These are phyloP conservation scores for Gossypium davidsonii DNA, from an alignment of 441 rosid species.

Conservation along the genomic window DNA sequence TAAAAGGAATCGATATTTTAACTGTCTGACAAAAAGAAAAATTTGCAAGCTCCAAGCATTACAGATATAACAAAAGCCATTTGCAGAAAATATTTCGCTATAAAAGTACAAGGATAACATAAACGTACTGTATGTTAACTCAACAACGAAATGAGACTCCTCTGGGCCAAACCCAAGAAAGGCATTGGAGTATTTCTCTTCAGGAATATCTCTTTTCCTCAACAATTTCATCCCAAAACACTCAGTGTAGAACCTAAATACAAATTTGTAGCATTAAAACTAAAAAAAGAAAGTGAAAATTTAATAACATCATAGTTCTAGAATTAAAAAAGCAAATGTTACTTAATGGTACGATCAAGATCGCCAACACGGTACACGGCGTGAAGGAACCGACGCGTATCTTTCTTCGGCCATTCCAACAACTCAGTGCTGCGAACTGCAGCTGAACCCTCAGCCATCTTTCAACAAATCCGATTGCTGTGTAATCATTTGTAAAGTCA, in stretches of 20 bases:
- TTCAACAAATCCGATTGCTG: conserved; percentile 1
- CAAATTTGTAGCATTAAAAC: not conserved
- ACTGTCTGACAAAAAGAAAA: not conserved
- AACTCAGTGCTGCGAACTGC: conserved; percentile 46
- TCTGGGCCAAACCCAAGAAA: conserved; percentile 93
- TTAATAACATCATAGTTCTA: not conserved
- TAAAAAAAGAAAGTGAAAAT: not conserved
- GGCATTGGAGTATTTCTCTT: conserved; percentile 90
- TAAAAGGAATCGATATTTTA: not conserved
- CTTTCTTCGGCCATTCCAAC: conserved; percentile 85
- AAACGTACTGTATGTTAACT: conserved; percentile 76
- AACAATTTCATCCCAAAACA: conserved; percentile 88
- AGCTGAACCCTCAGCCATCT: conserved; percentile 50
- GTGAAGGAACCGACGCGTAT: conserved; percentile 77
- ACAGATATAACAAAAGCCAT: not conserved
- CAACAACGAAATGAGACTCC: conserved; percentile 64
- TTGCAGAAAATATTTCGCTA: not conserved
- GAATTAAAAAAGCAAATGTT: not conserved
- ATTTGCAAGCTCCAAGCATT: not conserved
- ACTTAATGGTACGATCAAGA: conserved; percentile 86
- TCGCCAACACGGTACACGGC: conserved; percentile 92
- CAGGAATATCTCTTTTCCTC: conserved; percentile 90
- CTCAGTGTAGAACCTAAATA: conserved; percentile 81
- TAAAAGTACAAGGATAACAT: not conserved
- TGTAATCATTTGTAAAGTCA: not conserved